Evolutionary conservation across 306 rosid genomes (phyloP).

Genomic region (Cucurbita moschata): DNA sequence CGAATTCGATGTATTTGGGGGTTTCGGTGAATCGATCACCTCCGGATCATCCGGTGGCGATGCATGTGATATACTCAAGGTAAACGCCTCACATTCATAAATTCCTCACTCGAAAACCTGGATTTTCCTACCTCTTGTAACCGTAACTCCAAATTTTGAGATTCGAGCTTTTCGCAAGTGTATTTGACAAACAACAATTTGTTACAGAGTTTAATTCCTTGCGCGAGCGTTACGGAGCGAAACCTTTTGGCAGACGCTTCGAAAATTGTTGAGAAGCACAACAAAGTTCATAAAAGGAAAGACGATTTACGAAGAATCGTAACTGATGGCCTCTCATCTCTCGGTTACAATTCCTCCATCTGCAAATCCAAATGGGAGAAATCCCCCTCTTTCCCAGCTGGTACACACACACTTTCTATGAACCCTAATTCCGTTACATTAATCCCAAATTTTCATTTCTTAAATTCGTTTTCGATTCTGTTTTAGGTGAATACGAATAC

Average conservation of each 20-base stretch:
- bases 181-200: neutral
- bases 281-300: slow-evolving; percentile 43
- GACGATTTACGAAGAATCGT: slow-evolving; percentile 63
- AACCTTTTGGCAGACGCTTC: slow-evolving; percentile 82
- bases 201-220: slow-evolving; percentile 49
- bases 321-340: slow-evolving; percentile 43
- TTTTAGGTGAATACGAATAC: slow-evolving; percentile 84
- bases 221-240: slow-evolving; percentile 70
- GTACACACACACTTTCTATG: slow-evolving; percentile 13
- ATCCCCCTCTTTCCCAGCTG: slow-evolving; percentile 59
- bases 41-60: slow-evolving; percentile 55
- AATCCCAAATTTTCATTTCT: neutral
- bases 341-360: slow-evolving; percentile 64
- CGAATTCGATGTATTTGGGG: slow-evolving; percentile 53
- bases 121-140: neutral
- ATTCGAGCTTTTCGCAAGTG: neutral
- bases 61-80: slow-evolving; percentile 60
- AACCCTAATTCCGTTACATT: neutral
- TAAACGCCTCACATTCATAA: slow-evolving; percentile 6
- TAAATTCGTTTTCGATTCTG: neutral
- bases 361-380: slow-evolving; percentile 94
- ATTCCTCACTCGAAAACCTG: neutral
- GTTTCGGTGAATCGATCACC: slow-evolving; percentile 37
- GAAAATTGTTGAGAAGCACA: slow-evolving; percentile 65
- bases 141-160: neutral